Conservation (phyloP, 202 grass and related monocot species). For the Thinopyrum obtusiflorum region DNA sequence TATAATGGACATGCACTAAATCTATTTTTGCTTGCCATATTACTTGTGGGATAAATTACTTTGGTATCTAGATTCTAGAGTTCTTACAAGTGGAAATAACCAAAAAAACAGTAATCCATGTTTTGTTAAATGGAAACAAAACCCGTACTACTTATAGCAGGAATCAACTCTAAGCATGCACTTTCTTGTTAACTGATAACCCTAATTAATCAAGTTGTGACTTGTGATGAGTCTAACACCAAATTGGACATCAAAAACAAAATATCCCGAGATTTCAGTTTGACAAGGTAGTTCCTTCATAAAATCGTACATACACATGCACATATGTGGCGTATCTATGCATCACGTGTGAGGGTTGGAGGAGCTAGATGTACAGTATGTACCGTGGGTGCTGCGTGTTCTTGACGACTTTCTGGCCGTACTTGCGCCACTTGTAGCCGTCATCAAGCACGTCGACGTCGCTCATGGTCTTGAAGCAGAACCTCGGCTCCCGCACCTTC, state of each 20-base stretch:
- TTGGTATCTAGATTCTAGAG: neutral
- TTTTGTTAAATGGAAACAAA: neutral
- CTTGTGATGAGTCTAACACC: neutral
- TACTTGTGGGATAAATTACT: neutral
- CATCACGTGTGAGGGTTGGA: neutral
- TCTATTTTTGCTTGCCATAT: neutral
- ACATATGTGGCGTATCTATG: neutral
- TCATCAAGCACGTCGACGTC: constrained; percentile 92
- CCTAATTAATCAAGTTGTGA: neutral
- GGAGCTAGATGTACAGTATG: neutral
- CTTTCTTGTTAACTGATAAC: constrained; percentile 1
- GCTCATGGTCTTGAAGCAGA: constrained; percentile 98
- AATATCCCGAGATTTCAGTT: neutral
- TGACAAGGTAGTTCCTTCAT: neutral
- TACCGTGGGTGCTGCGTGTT: constrained; percentile 96
- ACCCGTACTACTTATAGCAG: neutral
- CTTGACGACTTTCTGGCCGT: constrained; percentile 96
- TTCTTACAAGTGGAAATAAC: neutral
- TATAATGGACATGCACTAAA: neutral
- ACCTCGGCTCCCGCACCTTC: constrained; percentile 85
- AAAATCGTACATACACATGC: neutral
- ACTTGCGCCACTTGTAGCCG: constrained; percentile 96
- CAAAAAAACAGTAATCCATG: neutral
- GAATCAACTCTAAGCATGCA: too few relatives aligned
- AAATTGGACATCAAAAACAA: neutral